Evolutionary conservation across 805 yeast species (phyloP), one percentile per base, ranked within the genome.

Genomic region (Yarrowia sp.): DNA sequence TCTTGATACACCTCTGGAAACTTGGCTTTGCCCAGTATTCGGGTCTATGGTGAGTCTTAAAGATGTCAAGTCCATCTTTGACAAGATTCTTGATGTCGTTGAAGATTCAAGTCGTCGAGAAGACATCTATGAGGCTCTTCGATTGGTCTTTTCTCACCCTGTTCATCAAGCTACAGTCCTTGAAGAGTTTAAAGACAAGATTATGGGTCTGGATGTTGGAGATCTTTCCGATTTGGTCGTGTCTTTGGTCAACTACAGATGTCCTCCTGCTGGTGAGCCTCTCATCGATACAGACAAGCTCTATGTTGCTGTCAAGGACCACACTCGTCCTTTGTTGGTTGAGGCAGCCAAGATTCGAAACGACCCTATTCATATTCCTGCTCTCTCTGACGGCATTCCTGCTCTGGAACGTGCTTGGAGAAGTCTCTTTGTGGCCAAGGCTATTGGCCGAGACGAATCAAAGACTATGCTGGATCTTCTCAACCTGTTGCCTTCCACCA

Each of bases 381-480:
- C 12, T 5, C 19, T 59, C 8, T 16, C 52, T 7, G 65, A 43
- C 19, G 52, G 52, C 1, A 43, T 59, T 12, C 35, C 52, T 11
- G 9, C 65, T 35, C 35, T 59, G 32, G 65, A 59, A 8, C 41
- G 32, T 2, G 50, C 52, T 36, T 59, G 65, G 65, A 59, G 65
- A 19, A 59, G 52, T 59, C 52, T 59, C 8, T 59, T 59, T 16
- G 65, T 59, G 12, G 65, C 65, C 12, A 59, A 59, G n/a, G 50
- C 65, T 4, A 43, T 59, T 1, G 52, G 52, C 2, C 8, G 65
- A 59, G 65, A 59, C 43, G 65, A 59, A 3, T 32, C 52, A 12
- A 11, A 43, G 1, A 5, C 52, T 9, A 41, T 43, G 52, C 14
- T 59, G n/a, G 9, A n/a, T 5, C 42, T 59, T 5, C 65, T 59